Conservation (phyloP, 2,329 filamentous ascomycete genomes). For the Chrysosporium keratinophilum region DNA sequence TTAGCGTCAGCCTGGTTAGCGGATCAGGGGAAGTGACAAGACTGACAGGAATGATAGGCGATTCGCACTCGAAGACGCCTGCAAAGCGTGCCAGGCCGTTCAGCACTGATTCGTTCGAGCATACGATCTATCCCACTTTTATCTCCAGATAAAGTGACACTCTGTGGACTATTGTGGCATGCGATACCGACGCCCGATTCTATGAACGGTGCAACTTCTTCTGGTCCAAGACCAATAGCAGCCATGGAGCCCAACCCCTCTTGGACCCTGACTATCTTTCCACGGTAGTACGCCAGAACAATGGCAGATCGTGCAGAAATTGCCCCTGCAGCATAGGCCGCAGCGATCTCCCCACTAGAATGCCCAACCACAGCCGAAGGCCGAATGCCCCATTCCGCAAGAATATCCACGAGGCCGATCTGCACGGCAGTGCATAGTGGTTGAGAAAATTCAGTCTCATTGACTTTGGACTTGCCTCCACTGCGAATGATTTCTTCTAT, state of each 20-base stretch:
- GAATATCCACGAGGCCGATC: constrained; percentile 12
- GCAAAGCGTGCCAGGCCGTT: constrained; percentile 5
- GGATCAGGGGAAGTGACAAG: constrained; percentile 10
- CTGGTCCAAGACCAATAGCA: constrained; percentile 10
- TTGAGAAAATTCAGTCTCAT: constrained; percentile 11
- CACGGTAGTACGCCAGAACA: constrained; percentile 40
- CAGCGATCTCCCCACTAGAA: constrained; percentile 17
- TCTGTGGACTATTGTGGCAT: constrained; percentile 15
- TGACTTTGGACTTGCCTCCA: background rate
- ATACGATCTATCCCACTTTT: background rate
- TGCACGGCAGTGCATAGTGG: constrained; percentile 15
- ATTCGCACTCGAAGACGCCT: constrained; percentile 11
- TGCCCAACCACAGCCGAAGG: constrained; percentile 15
- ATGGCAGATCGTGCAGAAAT: constrained; percentile 27
- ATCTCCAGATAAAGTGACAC: constrained; percentile 16
- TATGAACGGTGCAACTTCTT: background rate
- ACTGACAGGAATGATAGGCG: constrained; percentile 11
- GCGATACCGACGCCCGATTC: constrained; percentile 7
- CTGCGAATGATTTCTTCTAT: background rate
- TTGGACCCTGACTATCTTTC: background rate
- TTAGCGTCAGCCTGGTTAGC: too few relatives aligned
- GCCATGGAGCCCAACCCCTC: constrained; percentile 11
- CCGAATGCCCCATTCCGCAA: constrained; percentile 2
- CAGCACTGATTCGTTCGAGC: background rate
- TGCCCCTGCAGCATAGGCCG: constrained; percentile 18